A percentile compares a stretch with the other conserved stretches of the same genome.
These are phyloP conservation scores for Leptographium radiaticola DNA, from an alignment of 2,329 filamentous ascomycete species.

Conservation along the genomic window DNA sequence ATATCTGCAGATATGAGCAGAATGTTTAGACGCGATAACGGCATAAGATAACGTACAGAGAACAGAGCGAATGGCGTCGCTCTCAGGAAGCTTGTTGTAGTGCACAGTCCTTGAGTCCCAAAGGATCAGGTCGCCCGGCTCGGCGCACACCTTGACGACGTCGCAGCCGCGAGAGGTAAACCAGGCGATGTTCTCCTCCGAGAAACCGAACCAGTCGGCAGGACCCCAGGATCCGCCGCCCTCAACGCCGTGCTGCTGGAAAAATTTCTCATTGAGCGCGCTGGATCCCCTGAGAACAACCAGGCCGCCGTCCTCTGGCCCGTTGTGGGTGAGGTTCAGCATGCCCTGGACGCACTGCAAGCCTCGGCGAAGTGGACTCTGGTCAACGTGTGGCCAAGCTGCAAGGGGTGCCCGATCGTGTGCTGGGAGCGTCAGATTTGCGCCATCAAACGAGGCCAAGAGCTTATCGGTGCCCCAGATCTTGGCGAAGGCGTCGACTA, in stretches of 20 bases:
- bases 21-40: not conserved
- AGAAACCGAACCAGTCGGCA: constrained; percentile 1
- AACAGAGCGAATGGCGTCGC: constrained; percentile 17
- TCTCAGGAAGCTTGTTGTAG: constrained; percentile 20
- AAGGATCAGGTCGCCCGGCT: constrained; percentile 12
- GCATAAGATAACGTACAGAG: constrained; percentile 11
- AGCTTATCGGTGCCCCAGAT: constrained; percentile 24
- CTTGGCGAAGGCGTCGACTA: constrained; percentile 24
- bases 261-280: constrained; percentile 1
- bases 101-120: constrained; percentile 26
- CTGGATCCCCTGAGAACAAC: constrained; percentile 20
- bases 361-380: constrained; percentile 14
- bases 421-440: constrained; percentile 23
- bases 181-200: not conserved
- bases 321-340: constrained; percentile 19
- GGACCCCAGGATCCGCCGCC: not conserved
- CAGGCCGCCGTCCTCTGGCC: constrained; percentile 23
- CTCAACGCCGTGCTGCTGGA: not conserved
- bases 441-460: constrained; percentile 21
- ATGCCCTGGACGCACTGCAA: constrained; percentile 18
- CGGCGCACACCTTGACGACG: constrained; percentile 4
- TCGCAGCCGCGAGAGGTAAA: constrained; percentile 1
- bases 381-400: constrained; percentile 23
- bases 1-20: constrained; percentile 10
- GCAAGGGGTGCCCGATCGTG: constrained; percentile 11